A percentile compares a stretch with the other conserved stretches of the same genome.
Conservation (phyloP, 202 grass and related monocot genomes). For the Eragrostis tef region DNA sequence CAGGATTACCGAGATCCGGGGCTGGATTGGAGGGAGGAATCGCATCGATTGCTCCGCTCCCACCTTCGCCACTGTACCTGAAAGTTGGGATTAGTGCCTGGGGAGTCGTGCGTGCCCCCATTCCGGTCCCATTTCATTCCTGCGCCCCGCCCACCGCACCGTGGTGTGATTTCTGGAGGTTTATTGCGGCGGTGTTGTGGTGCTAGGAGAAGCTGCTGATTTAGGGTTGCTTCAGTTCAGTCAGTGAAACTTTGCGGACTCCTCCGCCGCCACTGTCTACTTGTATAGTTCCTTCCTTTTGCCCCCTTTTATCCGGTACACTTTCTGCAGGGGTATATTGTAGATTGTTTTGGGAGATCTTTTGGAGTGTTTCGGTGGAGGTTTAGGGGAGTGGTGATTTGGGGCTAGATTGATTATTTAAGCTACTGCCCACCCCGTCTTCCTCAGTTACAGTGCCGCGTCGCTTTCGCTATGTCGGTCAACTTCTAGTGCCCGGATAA, state of each 20-base stretch:
- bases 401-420: slow-evolving; percentile 25
- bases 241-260: background rate
- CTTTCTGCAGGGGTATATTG: background rate
- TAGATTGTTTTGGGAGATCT: slow-evolving; percentile 6
- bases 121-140: background rate
- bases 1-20: background rate
- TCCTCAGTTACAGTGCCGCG: background rate
- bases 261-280: background rate
- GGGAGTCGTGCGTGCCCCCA: background rate
- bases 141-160: background rate
- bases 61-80: background rate
- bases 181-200: background rate
- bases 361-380: slow-evolving; percentile 9
- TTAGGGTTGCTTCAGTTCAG: slow-evolving; percentile 12
- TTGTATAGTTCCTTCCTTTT: background rate
- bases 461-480: slow-evolving; percentile 26
- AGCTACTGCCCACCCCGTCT: background rate
- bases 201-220: background rate
- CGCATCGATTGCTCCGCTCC: slow-evolving; percentile 3
- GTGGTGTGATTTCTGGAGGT: background rate
- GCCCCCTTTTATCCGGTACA: background rate
- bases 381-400: background rate
- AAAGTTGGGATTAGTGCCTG: background rate
- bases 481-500: slow-evolving; percentile 27
- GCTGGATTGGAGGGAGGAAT: slow-evolving; percentile 8